These are phyloP conservation scores for Arxiozyma telluris DNA, from an alignment of 1,139 yeast species.

Conservation along the genomic window DNA sequence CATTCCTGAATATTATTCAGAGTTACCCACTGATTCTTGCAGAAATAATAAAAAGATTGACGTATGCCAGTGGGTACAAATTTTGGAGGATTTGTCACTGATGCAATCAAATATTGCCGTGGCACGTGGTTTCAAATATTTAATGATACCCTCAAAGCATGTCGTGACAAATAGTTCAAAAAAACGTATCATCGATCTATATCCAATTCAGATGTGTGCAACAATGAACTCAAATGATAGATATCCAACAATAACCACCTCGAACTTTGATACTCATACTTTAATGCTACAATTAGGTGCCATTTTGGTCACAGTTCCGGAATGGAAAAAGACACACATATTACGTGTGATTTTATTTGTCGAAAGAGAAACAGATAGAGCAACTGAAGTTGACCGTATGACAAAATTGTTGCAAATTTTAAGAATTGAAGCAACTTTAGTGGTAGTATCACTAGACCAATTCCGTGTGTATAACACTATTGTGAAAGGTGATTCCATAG, in stretches of 20 bases:
- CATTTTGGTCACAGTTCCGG: slow-evolving; percentile 82
- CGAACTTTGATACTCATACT: slow-evolving; percentile 92
- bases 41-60: slow-evolving; percentile 61
- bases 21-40: slow-evolving; percentile 74
- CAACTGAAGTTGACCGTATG: slow-evolving; percentile 59
- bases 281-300: slow-evolving; percentile 88
- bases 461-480: slow-evolving; percentile 66
- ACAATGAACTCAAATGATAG: slow-evolving; percentile 57
- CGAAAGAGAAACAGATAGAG: slow-evolving; percentile 60
- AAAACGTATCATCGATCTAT: slow-evolving; percentile 65
- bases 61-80: slow-evolving; percentile 81
- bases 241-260: slow-evolving; percentile 49
- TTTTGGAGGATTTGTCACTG: slow-evolving; percentile 84
- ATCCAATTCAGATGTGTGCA: slow-evolving; percentile 95
- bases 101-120: slow-evolving; percentile 90
- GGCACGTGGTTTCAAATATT: slow-evolving; percentile 69
- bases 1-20: slow-evolving; percentile 22
- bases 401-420: slow-evolving; percentile 56
- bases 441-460: slow-evolving; percentile 60
- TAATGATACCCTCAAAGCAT: slow-evolving; percentile 45
- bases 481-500: slow-evolving; percentile 48
- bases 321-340: slow-evolving; percentile 71
- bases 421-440: slow-evolving; percentile 70
- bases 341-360: slow-evolving; percentile 84
- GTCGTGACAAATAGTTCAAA: slow-evolving; percentile 16